Evolutionary conservation across 345 rosid species (phyloP), one percentile per base, ranked within the genome.

Genomic region (Erucastrum elatum): DNA sequence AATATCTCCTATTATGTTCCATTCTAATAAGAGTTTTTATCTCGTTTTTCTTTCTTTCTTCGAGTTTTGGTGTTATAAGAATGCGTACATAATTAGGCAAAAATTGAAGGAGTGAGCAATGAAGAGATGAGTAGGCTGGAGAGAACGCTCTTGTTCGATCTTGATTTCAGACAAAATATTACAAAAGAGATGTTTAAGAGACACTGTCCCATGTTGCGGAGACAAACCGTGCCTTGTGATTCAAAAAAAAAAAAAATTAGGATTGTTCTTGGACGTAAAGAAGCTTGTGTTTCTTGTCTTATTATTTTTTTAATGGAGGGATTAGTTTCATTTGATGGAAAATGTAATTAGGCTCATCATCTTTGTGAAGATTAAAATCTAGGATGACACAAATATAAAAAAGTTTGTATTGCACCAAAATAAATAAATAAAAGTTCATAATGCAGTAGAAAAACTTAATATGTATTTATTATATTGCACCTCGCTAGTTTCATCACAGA

Each of bases 101-200:
- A 77, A 72, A 84, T 84, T 7, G 88, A 87, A 66, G 88, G 88
- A 71, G 75, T 86, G 2, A 80, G 85, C 77, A 80, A 67, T 2
- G 84, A 75, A 53, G 87, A 86, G 76, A 80, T 86, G 83, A 86
- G 84, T 68, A 46, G 33, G 61, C 58, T 86, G 67, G 88, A 86
- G 77, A 74, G 76, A 72, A 68, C 71, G 53, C 75, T 86, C 68
- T 75, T 86, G 75, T 82, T 84, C 68, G 63, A 76, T 34, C 2
- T 86, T 72, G 88, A 84, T 30, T 86, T 86, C 15, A 75, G 79
- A 69, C 74, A 84, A 3, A 53, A 82, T 53, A 78, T 86, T 56
- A 86, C 87, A 4, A 58, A 39, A 12, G 83, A 80, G 62, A 30
- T 44, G n/a, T 86, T 86, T 46, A 64, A 71, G 69, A 84, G 60